Base-by-base conservation (phyloP, 768 basidiomycete species). In the Trametes sanguinea region DNA sequence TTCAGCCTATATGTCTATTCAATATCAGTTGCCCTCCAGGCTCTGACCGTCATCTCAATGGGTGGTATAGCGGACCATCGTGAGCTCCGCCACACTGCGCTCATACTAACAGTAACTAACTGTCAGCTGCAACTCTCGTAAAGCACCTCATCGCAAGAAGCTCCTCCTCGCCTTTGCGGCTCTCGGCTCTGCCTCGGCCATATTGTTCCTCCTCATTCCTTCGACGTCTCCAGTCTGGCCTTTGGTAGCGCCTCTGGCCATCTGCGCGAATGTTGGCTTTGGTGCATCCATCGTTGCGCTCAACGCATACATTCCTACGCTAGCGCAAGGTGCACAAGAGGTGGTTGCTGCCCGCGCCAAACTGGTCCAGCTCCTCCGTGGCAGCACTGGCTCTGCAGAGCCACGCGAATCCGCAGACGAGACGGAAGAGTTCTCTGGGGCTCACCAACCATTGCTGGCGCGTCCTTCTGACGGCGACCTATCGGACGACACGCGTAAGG, bases 31-130 rank as follows among this genome's bases (percentile, higher is more conserved):
- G 89, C 89, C 0, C 74, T 96, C 0, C 95, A 98, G 72, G 95
- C 95, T 0, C 69, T 98, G n/a, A 92, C 89, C 0, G 94, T 99
- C 42, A 94, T 99, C 57, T 95, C 95, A 5, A 91, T 97, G 81
- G 93, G 94, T 6, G 86, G 86, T 14, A 87, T 96, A 57, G 96
- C 95, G 1, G 94, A 98, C 75, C 85, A 91, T 64, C 87, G 94
- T 95, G 67, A 61, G 90, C 80, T 45, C 44, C 37, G 27, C 53
- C 37, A 14, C 30, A 29, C 11, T 1, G 17, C 0, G n/a, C 32
- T 7, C 35, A 27, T 6, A 27, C 33, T 22, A 11, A 6, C 6
- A 37, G 4, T 8, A 29, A 5, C 27, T 8, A 29, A 45, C 44
- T 61, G 11, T 22, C 22, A 22, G 22, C 22, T 22, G 22, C 22